Base-by-base conservation (phyloP, 2,329 filamentous ascomycete species). In the Daldinia eschscholtzii region DNA sequence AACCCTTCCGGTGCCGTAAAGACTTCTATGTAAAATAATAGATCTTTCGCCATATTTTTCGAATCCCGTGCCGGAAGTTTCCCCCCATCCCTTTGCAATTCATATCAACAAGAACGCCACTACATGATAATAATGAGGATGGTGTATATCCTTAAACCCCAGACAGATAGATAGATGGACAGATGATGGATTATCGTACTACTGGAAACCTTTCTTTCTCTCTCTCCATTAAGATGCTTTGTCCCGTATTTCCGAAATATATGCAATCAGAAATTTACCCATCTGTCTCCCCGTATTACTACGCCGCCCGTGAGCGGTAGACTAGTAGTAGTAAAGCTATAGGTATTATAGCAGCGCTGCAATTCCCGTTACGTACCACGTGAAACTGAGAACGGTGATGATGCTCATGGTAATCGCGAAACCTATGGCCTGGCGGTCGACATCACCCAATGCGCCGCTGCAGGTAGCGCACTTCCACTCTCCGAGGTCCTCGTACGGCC, bases 331-430 rank as follows among this genome's bases (percentile, higher is more conserved):
- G 20, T 35, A 35, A 10, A 35, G 33, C 6, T 9, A 9, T 9
- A 35, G 33, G 13, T 23, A 30, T 64, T 75, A 78, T 60, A 76
- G 48, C 26, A 82, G 76, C 39, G 81, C 74, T 7, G 79, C 81
- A 10, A 87, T 75, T 2, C 88, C 87, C 26, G 82, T 82, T 41
- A 89, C 87, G 72, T 90, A 90, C 88, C 88, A 90, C 33, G 88
- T 89, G 71, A 91, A 90, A 76, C 86, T 88, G 33, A 87, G 70
- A 3, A 90, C 80, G 1, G 88, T 90, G 48, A 88, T 76, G 35
- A 85, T 56, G 72, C 84, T 83, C 85, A 89, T 89, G 12, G 82
- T 80, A 57, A 87, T 50, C 39, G 85, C 84, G 63, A 89, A 83
- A 5, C 83, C 81, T 7, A 89, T 39, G 1, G 85, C 84, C 46